A percentile compares a stretch with the other conserved stretches of the same genome.
phyloP scores from a whole-genome alignment of 176 grass and related monocot genomes.

The Cymbopogon citratus region DNA sequence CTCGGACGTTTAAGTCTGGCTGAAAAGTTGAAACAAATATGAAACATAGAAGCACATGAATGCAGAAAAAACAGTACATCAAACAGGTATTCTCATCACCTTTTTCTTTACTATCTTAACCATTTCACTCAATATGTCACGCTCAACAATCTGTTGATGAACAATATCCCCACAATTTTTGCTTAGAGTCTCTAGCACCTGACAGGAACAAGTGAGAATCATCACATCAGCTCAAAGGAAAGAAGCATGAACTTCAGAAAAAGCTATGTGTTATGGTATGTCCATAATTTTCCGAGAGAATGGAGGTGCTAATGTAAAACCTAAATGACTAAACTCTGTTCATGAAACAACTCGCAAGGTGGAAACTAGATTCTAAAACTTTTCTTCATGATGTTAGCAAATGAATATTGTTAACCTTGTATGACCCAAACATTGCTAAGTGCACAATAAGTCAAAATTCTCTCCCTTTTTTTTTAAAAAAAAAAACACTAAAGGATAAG shows the following conservation, averaged over 20 bases:
- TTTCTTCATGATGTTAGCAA: too few species aligned
- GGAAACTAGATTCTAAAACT: neutral
- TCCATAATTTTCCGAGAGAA: neutral
- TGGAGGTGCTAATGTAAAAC: constrained; percentile 5
- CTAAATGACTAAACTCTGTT: neutral
- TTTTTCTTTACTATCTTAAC: constrained; percentile 99
- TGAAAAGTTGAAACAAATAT: constrained; percentile 40
- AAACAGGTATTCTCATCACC: constrained; percentile 40
- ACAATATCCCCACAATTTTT: constrained; percentile 95
- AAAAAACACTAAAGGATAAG: neutral
- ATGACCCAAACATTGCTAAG: neutral
- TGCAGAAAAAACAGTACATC: constrained; percentile 27
- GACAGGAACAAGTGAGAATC: neutral
- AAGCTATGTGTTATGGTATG: neutral
- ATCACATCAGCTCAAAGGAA: constrained; percentile 18
- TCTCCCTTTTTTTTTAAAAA: neutral
- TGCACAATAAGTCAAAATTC: neutral
- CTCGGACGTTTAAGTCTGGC: constrained; percentile 80
- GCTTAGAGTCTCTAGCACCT: constrained; percentile 97
- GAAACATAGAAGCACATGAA: constrained; percentile 16
- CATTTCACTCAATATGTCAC: constrained; percentile 99
- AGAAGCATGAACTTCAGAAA: neutral
- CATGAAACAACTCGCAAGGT: neutral
- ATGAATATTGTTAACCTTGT: too few species aligned
- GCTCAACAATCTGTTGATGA: constrained; percentile 87